These are phyloP conservation scores for Salvia splendens DNA, from an alignment of 257 asterid genomes.

Conservation along the genomic window DNA sequence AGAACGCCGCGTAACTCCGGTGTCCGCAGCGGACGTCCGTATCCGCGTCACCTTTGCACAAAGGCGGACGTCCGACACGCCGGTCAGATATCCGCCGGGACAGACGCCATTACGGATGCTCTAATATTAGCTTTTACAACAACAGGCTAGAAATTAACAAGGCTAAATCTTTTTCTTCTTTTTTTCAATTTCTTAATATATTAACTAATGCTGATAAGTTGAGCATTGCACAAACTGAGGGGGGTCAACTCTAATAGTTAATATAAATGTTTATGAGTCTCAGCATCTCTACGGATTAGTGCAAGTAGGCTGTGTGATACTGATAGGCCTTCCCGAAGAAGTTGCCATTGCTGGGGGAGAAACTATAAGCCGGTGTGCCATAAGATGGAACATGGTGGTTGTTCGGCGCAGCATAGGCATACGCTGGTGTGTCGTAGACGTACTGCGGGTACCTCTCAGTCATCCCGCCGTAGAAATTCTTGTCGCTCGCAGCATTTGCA, in stretches of 20 bases:
- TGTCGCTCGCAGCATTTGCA: slow-evolving; percentile 54
- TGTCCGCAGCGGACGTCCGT: too few relatives aligned
- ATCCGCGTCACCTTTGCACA: too few relatives aligned
- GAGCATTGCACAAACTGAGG: slow-evolving; percentile 55
- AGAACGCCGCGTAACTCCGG: too few relatives aligned
- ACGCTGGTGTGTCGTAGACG: slow-evolving; percentile 71
- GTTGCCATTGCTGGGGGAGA: slow-evolving; percentile 71
- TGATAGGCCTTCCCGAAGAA: slow-evolving; percentile 87
- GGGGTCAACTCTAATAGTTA: slow-evolving; percentile 73
- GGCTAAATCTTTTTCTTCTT: slow-evolving; percentile 31
- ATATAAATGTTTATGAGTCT: slow-evolving; percentile 52
- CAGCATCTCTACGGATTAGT: slow-evolving; percentile 76
- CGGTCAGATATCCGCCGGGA: rapidly evolving
- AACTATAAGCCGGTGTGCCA: slow-evolving; percentile 56
- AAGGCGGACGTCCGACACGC: rapidly evolving
- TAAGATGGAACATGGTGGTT: slow-evolving; percentile 65
- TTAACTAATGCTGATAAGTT: slow-evolving; percentile 50
- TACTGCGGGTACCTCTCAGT: slow-evolving; percentile 84
- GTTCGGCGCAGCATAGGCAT: slow-evolving; percentile 61
- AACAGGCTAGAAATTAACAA: slow-evolving; percentile 59
- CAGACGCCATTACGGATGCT: rapidly evolving
- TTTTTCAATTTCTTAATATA: slow-evolving; percentile 32
- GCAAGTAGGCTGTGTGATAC: slow-evolving; percentile 93
- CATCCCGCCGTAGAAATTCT: slow-evolving; percentile 63
- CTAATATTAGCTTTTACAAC: slow-evolving; percentile 66